These are phyloP conservation scores for Tinospora cordifolia DNA, from an alignment of 164 flowering plant genomes.

Conservation along the genomic window DNA sequence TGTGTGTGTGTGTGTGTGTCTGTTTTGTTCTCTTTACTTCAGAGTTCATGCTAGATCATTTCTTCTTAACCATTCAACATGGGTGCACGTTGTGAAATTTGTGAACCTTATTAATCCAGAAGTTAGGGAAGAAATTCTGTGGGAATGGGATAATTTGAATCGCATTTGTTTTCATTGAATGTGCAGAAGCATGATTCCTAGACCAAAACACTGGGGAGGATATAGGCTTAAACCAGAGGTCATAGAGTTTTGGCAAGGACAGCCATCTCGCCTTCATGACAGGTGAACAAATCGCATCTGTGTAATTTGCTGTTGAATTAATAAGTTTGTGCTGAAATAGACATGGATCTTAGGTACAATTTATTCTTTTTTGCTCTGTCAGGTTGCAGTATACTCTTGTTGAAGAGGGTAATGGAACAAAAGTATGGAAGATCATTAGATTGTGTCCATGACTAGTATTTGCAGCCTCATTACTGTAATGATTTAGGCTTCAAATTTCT, in stretches of 20 bases:
- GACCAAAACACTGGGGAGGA: conserved; percentile 91
- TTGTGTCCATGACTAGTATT: conserved; percentile 62
- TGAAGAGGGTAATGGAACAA: conserved; percentile 41
- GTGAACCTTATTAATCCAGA: neutral
- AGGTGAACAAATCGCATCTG: conserved; percentile 33
- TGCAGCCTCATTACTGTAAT: conserved; percentile 21
- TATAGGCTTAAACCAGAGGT: conserved; percentile 72
- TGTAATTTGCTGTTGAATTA: neutral
- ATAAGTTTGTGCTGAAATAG: neutral
- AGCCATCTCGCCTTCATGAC: conserved; percentile 84
- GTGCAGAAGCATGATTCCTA: conserved; percentile 81
- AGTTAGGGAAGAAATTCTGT: neutral
- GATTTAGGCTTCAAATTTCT: neutral
- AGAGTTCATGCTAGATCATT: too few relatives aligned
- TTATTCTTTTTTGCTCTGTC: conserved; percentile 13
- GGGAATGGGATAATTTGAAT: conserved; percentile 1
- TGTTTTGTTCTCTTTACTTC: too few relatives aligned
- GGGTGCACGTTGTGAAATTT: too few relatives aligned
- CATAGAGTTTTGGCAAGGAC: conserved; percentile 97
- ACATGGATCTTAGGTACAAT: neutral
- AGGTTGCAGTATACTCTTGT: conserved; percentile 64
- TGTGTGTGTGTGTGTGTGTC: too few relatives aligned
- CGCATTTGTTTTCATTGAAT: conserved; percentile 4
- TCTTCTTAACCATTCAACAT: neutral
- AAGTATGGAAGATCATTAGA: conserved; percentile 51